Percentiles rank a stretch among this genome's conserved stretches.
Conservation (phyloP, 441 rosid species). For the Melastoma candidum region DNA sequence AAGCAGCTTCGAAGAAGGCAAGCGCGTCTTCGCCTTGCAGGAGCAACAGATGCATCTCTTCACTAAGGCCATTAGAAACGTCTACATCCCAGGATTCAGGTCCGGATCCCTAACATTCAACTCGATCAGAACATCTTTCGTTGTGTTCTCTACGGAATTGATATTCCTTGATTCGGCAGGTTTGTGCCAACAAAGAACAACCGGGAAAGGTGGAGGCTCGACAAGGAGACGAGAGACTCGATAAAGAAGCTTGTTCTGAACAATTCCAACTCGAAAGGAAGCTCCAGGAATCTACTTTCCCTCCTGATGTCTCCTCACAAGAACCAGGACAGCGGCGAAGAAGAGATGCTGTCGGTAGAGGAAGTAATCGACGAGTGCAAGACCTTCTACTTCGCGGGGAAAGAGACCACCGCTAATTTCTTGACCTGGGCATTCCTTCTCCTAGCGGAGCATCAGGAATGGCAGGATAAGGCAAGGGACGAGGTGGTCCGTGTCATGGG, state of each 20-base stretch:
- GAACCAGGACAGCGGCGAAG: constrained; percentile 34
- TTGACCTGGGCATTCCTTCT: constrained; percentile 66
- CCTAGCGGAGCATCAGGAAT: constrained; percentile 61
- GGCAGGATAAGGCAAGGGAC: constrained; percentile 69
- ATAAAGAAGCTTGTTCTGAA: constrained; percentile 35
- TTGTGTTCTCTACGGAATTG: too few species aligned
- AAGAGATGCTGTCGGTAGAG: constrained; percentile 47
- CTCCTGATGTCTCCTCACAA: constrained; percentile 38
- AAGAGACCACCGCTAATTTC: constrained; percentile 58
- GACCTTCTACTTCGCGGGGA: constrained; percentile 77
- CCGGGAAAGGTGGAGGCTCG: constrained; percentile 51
- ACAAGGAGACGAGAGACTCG: constrained; percentile 54
- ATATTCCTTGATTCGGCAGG: constrained; percentile 21
- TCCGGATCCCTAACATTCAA: constrained; percentile 4
- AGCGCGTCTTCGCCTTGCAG: constrained; percentile 51
- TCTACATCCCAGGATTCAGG: constrained; percentile 85
- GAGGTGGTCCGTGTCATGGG: constrained; percentile 43
- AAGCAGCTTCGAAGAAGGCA: constrained; percentile 47
- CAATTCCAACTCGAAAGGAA: constrained; percentile 22
- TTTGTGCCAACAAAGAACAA: constrained; percentile 72
- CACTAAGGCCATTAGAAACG: constrained; percentile 40
- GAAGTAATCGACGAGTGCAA: constrained; percentile 83
- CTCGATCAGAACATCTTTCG: too few species aligned
- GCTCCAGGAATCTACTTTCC: constrained; percentile 39
- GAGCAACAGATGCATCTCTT: constrained; percentile 55